These are phyloP conservation scores for Iris pallida DNA, from an alignment of 116 monocot genomes.

Conservation along the genomic window DNA sequence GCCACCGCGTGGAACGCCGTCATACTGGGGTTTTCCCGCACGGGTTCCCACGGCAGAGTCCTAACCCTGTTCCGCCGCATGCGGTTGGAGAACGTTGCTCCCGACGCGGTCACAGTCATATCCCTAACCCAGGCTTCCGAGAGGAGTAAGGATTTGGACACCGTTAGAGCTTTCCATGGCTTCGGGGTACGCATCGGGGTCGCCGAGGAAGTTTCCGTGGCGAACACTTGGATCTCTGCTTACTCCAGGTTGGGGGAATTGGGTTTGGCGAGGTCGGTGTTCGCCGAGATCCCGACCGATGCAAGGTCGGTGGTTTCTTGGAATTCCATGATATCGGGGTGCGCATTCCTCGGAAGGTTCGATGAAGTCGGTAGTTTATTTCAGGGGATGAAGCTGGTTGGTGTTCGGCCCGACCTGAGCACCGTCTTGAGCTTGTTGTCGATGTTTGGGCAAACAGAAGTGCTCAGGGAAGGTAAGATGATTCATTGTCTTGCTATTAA, in stretches of 20 bases:
- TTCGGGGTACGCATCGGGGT: slow-evolving; percentile 26
- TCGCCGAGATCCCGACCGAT: slow-evolving; percentile 11
- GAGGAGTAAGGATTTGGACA: not conserved
- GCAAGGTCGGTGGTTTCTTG: slow-evolving; percentile 30
- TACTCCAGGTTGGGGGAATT: slow-evolving; percentile 35
- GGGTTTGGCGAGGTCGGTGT: slow-evolving; percentile 19
- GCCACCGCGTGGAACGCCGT: slow-evolving; percentile 24
- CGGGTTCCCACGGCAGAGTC: slow-evolving; percentile 10
- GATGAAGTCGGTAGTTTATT: slow-evolving; percentile 13
- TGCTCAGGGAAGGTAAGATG: slow-evolving; percentile 10
- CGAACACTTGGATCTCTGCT: slow-evolving; percentile 28
- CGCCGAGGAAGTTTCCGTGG: slow-evolving; percentile 10
- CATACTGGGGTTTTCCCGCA: slow-evolving; percentile 13
- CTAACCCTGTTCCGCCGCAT: slow-evolving; percentile 15
- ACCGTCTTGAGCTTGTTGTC: slow-evolving; percentile 29
- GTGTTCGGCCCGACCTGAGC: slow-evolving; percentile 24
- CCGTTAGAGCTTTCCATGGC: slow-evolving; percentile 20
- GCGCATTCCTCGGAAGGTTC: slow-evolving; percentile 10
- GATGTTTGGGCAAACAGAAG: slow-evolving; percentile 15
- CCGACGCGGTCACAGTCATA: slow-evolving; percentile 24
- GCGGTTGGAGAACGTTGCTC: slow-evolving; percentile 5
- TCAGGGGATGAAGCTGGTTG: slow-evolving; percentile 10
- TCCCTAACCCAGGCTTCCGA: slow-evolving; percentile 14
- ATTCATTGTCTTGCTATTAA: slow-evolving; percentile 26
- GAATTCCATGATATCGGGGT: slow-evolving; percentile 38